A percentile compares a stretch with the other conserved stretches of the same genome.
phyloP scores from a whole-genome alignment of 75 land plant species.

The Cunninghamia lanceolata region DNA sequence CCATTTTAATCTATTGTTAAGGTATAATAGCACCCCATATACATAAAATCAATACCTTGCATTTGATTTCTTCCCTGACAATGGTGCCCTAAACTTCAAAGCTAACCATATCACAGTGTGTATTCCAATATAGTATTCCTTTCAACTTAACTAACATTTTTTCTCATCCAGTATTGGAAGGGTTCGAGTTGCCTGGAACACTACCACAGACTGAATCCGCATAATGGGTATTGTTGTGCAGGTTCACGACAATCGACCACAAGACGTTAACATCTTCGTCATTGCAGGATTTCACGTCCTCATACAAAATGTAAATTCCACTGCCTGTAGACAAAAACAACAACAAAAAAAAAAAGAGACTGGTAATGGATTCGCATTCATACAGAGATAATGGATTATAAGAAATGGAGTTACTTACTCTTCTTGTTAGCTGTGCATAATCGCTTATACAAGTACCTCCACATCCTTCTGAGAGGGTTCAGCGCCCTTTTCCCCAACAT shows the following conservation, averaged over 20 bases:
- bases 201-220: neutral
- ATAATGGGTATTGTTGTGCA: constrained; percentile 4
- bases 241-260: constrained; percentile 68
- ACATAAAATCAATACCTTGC: too few relatives aligned
- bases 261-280: constrained; percentile 73
- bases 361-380: neutral
- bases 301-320: constrained; percentile 72
- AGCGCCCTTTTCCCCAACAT: neutral
- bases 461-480: neutral
- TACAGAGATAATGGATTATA: neutral
- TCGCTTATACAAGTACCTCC: neutral
- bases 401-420: neutral
- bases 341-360: too few relatives aligned
- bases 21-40: too few relatives aligned
- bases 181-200: too few relatives aligned
- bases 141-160: too few relatives aligned
- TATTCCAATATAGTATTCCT: too few relatives aligned
- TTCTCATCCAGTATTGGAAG: neutral
- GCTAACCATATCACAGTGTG: too few relatives aligned
- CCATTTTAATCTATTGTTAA: too few relatives aligned
- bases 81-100: too few relatives aligned
- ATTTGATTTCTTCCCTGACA: too few relatives aligned
- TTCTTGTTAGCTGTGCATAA: neutral
- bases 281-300: constrained; percentile 69
- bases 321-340: too few relatives aligned